Conservation (phyloP, 1,284 basidiomycete genomes). For the Ustilago trichophora region DNA sequence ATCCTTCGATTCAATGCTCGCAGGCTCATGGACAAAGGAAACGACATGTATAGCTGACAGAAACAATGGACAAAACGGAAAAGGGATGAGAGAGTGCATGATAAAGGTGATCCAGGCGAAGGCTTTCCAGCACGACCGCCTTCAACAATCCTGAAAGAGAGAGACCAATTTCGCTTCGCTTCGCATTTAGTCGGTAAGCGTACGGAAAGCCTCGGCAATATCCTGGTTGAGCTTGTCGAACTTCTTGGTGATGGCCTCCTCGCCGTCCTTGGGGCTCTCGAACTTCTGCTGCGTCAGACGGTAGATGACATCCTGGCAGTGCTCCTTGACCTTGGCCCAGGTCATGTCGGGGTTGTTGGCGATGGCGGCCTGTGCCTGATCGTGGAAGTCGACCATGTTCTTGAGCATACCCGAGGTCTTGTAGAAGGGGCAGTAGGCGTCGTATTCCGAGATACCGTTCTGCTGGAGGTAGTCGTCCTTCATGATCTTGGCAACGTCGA, state of each 20-base stretch:
- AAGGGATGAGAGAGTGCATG: constrained; percentile 1
- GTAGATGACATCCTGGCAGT: constrained; percentile 86
- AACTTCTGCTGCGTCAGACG: constrained; percentile 98
- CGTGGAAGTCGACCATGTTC: constrained; percentile 95
- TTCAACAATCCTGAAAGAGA: too few relatives aligned
- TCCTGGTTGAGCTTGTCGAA: constrained; percentile 62
- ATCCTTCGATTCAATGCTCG: too few relatives aligned
- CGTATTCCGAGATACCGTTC: constrained; percentile 98
- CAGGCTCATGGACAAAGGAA: neutral
- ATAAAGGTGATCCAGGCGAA: neutral
- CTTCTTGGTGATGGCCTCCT: constrained; percentile 59
- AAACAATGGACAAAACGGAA: constrained; percentile 15
- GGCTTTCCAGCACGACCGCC: neutral
- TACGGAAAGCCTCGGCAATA: constrained; percentile 64
- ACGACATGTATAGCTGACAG: constrained; percentile 5
- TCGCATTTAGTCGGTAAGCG: constrained; percentile 60
- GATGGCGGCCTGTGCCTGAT: constrained; percentile 81
- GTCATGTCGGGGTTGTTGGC: constrained; percentile 82
- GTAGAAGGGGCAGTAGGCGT: constrained; percentile 91
- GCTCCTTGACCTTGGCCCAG: constrained; percentile 91
- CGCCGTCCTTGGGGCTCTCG: constrained; percentile 73
- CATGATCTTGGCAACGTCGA: constrained; percentile 95
- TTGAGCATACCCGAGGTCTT: constrained; percentile 86
- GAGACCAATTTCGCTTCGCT: too few relatives aligned
- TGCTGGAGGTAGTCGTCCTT: constrained; percentile 96